A percentile compares a stretch with the other conserved stretches of the same genome.
phyloP scores from a whole-genome alignment of 805 yeast genomes.

The Lipomyces yamadae region DNA sequence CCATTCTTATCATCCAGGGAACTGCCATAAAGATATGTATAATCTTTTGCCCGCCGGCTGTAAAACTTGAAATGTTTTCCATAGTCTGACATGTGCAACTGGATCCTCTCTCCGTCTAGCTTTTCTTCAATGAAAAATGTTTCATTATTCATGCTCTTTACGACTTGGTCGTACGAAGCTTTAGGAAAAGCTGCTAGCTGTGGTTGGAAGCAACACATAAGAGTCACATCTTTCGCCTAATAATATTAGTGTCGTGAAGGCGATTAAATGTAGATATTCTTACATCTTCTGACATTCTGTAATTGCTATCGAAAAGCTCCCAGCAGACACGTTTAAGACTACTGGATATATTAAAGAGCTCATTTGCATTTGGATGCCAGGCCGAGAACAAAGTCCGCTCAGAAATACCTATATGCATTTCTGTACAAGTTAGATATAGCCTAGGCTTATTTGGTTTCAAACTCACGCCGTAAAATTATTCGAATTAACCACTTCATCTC shows the following conservation, averaged over 20 bases:
- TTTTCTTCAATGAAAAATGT: slow-evolving; percentile 83
- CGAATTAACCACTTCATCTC: slow-evolving; percentile 74
- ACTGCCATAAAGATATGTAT: slow-evolving; percentile 69
- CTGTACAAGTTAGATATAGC: slow-evolving; percentile 16
- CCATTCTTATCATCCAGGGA: slow-evolving; percentile 51
- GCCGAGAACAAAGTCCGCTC: slow-evolving; percentile 60
- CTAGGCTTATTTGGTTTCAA: slow-evolving; percentile 13
- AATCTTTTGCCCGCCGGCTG: slow-evolving; percentile 75
- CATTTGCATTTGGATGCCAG: slow-evolving; percentile 83
- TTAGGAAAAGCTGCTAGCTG: slow-evolving; percentile 68
- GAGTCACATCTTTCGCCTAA: slow-evolving; percentile 51
- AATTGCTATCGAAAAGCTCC: slow-evolving; percentile 57
- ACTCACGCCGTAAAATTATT: slow-evolving; percentile 62
- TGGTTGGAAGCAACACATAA: slow-evolving; percentile 69
- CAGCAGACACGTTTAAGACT: slow-evolving; percentile 65
- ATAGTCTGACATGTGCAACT: slow-evolving; percentile 65
- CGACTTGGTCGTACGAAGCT: slow-evolving; percentile 53
- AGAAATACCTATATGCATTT: slow-evolving; percentile 55
- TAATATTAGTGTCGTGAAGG: neutral
- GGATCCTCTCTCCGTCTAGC: slow-evolving; percentile 89
- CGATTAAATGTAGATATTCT: slow-evolving; percentile 43
- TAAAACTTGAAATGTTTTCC: slow-evolving; percentile 56
- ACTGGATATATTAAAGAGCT: slow-evolving; percentile 66
- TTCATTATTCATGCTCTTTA: slow-evolving; percentile 47
- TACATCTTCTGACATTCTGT: slow-evolving; percentile 51